Evolutionary conservation across 495 filamentous ascomycete genomes (phyloP).

Genomic region (Podospora sp.): DNA sequence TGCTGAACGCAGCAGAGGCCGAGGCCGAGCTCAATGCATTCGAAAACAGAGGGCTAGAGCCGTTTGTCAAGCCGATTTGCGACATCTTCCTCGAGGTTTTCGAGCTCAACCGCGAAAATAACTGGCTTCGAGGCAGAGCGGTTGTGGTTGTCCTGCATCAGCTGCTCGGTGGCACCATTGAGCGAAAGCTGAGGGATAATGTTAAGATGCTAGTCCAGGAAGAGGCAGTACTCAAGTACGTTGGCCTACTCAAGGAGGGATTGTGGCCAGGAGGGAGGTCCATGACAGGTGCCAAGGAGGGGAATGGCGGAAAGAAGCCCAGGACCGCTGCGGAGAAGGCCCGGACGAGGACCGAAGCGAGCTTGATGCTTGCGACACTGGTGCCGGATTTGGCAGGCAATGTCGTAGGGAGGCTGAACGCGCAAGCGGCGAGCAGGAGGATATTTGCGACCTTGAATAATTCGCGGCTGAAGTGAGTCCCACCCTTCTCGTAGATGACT

Average conservation of each 20-base stretch:
- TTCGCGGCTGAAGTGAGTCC: conserved; percentile 64
- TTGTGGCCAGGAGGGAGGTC: conserved; percentile 73
- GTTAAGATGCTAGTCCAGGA: conserved; percentile 71
- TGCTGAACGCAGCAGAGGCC: conserved; percentile 78
- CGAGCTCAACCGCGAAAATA: conserved; percentile 90
- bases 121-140: conserved; percentile 90
- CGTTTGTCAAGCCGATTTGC: conserved; percentile 97
- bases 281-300: conserved; percentile 29
- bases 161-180: conserved; percentile 87
- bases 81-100: conserved; percentile 97
- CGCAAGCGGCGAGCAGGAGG: conserved; percentile 77
- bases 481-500: neutral
- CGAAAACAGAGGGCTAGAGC: conserved; percentile 81
- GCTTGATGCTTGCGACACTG: conserved; percentile 76
- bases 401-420: conserved; percentile 82
- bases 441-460: conserved; percentile 86
- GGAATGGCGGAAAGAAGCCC: conserved; percentile 51
- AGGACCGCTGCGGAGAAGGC: conserved; percentile 67
- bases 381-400: conserved; percentile 81
- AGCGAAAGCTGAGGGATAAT: conserved; percentile 87
- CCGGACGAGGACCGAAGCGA: conserved; percentile 73
- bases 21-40: conserved; percentile 95
- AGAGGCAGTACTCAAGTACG: conserved; percentile 74
- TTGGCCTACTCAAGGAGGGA: conserved; percentile 66
- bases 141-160: conserved; percentile 91